Percentiles rank a stretch among this genome's conserved stretches.
Evolutionary conservation across 1,284 basidiomycete species (phyloP).

Genomic region (Mycosarcoma mackinlayi): DNA sequence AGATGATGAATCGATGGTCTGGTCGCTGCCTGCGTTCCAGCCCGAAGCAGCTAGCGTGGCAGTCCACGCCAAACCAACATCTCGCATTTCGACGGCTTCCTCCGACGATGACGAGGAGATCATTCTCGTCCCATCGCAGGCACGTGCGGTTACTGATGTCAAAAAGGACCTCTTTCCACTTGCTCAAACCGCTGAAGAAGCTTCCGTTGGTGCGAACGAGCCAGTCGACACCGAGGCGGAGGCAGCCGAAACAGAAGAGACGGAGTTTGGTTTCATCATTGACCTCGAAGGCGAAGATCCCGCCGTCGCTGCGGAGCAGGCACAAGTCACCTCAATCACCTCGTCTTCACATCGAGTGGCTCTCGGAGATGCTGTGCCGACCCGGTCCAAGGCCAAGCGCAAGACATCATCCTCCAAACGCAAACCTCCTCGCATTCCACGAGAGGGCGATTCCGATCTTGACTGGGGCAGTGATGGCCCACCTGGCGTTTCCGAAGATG

Average conservation of each 20-base stretch:
- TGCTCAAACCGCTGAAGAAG: not conserved
- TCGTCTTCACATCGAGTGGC: constrained; percentile 22
- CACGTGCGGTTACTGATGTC: not conserved
- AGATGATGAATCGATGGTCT: constrained; percentile 13
- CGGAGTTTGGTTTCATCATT: constrained; percentile 33
- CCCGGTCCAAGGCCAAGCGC: constrained; percentile 3
- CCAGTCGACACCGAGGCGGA: constrained; percentile 13
- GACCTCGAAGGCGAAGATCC: constrained; percentile 47
- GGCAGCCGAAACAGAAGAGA: constrained; percentile 21
- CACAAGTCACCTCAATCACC: not conserved
- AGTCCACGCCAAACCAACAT: constrained; percentile 1
- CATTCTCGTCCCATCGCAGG: constrained; percentile 24
- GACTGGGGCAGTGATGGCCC: constrained; percentile 66
- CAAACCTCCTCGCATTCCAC: constrained; percentile 38
- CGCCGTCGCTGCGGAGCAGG: not conserved
- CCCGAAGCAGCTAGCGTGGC: constrained; percentile 1
- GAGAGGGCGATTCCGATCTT: constrained; percentile 60
- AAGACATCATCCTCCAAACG: constrained; percentile 14
- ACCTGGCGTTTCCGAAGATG: constrained; percentile 21
- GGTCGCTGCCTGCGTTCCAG: constrained; percentile 32
- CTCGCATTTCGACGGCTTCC: constrained; percentile 16
- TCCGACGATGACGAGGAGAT: constrained; percentile 40
- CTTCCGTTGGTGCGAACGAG: constrained; percentile 4
- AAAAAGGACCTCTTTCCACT: not conserved
- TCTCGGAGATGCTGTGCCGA: constrained; percentile 29